Evolutionary conservation across 2,329 filamentous ascomycete species (phyloP).

Genomic region (Claviceps paspali): DNA sequence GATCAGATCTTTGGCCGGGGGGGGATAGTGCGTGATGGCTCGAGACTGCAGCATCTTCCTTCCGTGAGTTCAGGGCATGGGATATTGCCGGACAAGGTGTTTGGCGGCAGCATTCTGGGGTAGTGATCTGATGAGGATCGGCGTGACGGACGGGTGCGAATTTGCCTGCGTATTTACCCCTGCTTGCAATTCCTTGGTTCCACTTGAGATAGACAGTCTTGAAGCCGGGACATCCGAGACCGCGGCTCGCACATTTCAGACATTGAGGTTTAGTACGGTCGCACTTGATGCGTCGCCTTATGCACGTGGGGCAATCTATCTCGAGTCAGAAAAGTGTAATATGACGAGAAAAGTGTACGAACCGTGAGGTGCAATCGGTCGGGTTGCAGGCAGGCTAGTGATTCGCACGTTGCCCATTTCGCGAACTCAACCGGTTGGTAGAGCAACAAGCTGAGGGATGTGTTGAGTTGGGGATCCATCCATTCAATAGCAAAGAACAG

Average conservation of each 20-base stretch:
- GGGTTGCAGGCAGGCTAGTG: conserved; percentile 7
- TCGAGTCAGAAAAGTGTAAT: not conserved
- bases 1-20: not conserved
- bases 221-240: conserved; percentile 9
- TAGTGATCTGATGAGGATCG: no score
- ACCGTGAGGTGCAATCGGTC: conserved; percentile 8
- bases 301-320: conserved; percentile 9
- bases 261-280: conserved; percentile 10
- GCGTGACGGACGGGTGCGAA: conserved; percentile 5
- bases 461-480: not conserved
- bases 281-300: conserved; percentile 10
- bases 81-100: no score
- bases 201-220: conserved; percentile 8
- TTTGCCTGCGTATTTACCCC: conserved; percentile 9
- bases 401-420: conserved; percentile 8
- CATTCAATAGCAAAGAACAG: not conserved
- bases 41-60: not conserved
- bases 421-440: not conserved
- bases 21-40: not conserved
- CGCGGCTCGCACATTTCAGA: conserved; percentile 9
- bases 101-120: no score
- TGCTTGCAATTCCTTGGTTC: conserved; percentile 11
- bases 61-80: no score
- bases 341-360: not conserved
- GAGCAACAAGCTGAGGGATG: not conserved